Evolutionary conservation across 768 basidiomycete species (phyloP).

Genomic region (Boletales sp.): DNA sequence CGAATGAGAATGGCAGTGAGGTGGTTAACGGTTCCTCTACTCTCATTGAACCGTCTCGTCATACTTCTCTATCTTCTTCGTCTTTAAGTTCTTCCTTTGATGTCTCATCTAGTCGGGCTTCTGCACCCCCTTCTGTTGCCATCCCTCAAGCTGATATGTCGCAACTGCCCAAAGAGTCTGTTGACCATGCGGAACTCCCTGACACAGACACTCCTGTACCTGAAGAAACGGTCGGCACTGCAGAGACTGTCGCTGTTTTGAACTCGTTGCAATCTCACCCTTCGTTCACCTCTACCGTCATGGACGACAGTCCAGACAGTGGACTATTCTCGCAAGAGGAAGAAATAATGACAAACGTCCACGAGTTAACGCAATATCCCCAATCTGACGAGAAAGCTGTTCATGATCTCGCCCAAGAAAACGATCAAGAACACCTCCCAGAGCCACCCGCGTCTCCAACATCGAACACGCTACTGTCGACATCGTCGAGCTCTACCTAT

Average conservation of each 20-base stretch:
- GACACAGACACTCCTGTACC: constrained; percentile 39
- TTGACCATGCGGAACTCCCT: constrained; percentile 45
- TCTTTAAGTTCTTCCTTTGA: constrained; percentile 32
- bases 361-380: constrained; percentile 14
- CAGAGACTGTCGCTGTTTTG: constrained; percentile 7
- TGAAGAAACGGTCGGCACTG: background rate
- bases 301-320: constrained; percentile 41
- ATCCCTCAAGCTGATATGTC: constrained; percentile 32
- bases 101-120: constrained; percentile 48
- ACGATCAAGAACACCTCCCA: constrained; percentile 45
- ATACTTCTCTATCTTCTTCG: constrained; percentile 29
- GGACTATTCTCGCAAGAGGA: constrained; percentile 28
- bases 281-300: constrained; percentile 51
- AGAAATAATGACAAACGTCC: constrained; percentile 12
- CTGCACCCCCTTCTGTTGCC: constrained; percentile 26
- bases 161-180: constrained; percentile 43
- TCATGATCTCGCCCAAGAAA: constrained; percentile 14
- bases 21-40: constrained; percentile 17
- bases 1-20: constrained; percentile 19
- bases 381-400: constrained; percentile 15
- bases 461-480: constrained; percentile 44
- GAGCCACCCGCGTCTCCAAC: constrained; percentile 59
- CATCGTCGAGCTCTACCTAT: constrained; percentile 36
- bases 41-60: constrained; percentile 30
- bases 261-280: constrained; percentile 40